phyloP scores from a whole-genome alignment of 208 protist genomes.

The Polymyxa betae region DNA sequence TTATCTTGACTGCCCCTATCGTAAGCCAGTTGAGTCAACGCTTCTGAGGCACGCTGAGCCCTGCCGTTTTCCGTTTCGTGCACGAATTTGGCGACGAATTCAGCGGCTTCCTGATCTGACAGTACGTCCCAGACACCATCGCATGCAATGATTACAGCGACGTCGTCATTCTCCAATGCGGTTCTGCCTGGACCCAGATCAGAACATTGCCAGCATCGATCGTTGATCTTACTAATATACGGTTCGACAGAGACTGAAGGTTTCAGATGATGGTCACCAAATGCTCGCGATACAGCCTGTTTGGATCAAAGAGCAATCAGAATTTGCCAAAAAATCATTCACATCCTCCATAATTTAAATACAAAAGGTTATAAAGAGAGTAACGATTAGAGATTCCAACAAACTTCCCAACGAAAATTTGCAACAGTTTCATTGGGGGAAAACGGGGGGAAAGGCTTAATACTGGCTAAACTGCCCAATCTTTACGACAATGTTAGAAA shows the following conservation, averaged over 20 bases:
- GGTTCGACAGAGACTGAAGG: not conserved
- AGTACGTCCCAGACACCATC: slow-evolving; percentile 51
- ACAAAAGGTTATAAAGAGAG: no score
- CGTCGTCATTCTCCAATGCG: not conserved
- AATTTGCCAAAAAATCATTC: not conserved
- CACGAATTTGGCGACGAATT: not conserved
- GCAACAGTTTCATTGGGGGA: no score
- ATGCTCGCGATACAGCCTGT: slow-evolving; percentile 12
- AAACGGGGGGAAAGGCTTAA: no score
- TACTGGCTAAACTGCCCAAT: no score
- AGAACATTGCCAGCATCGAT: not conserved
- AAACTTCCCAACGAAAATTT: no score
- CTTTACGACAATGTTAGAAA: no score
- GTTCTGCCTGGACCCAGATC: not conserved
- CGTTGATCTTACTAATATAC: not conserved
- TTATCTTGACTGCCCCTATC: not conserved
- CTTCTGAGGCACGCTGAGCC: not conserved
- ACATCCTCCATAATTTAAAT: no score
- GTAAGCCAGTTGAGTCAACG: not conserved
- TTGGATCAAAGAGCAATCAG: not conserved
- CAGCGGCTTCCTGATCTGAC: not conserved
- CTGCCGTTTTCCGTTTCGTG: not conserved
- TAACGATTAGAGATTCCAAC: no score
- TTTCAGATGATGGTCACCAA: slow-evolving; percentile 34
- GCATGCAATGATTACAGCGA: not conserved